phyloP scores from a whole-genome alignment of 106 monocot species.

The Acanthochlamys bracteata region DNA sequence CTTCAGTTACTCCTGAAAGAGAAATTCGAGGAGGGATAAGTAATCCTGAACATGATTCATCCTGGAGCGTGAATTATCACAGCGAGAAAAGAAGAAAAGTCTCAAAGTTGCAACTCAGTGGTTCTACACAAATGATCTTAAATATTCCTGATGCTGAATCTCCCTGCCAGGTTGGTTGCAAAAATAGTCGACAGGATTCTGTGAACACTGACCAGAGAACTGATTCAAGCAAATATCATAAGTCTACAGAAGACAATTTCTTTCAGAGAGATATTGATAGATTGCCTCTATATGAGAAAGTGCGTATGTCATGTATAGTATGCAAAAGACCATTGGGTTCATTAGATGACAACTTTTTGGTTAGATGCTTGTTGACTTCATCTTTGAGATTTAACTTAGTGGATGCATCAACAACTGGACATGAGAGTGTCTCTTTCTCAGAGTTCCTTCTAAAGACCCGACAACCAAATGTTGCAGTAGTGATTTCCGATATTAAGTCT shows the following conservation, averaged over 20 bases:
- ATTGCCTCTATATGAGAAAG: conserved; percentile 9
- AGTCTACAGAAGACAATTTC: neutral
- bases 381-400: conserved; percentile 54
- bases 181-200: neutral
- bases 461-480: conserved; percentile 13
- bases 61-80: conserved; percentile 63
- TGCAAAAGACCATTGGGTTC: conserved; percentile 60
- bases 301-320: conserved; percentile 42
- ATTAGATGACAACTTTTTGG: conserved; percentile 34
- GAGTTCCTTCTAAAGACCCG: conserved; percentile 12
- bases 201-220: neutral
- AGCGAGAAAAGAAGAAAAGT: conserved; percentile 54
- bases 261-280: neutral
- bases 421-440: conserved; percentile 1
- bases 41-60: conserved; percentile 35
- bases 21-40: neutral
- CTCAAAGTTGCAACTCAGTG: conserved; percentile 10
- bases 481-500: conserved; percentile 27
- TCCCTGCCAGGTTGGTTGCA: conserved; percentile 2
- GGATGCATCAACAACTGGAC: conserved; percentile 33
- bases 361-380: conserved; percentile 32
- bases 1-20: conserved; percentile 40
- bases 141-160: conserved; percentile 17
- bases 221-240: conserved; percentile 5
- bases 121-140: conserved; percentile 16